Evolutionary conservation across 371 early-diverging fungal species (phyloP), one percentile per base, ranked within the genome.

Genomic region (Rhizopus arrhizus): DNA sequence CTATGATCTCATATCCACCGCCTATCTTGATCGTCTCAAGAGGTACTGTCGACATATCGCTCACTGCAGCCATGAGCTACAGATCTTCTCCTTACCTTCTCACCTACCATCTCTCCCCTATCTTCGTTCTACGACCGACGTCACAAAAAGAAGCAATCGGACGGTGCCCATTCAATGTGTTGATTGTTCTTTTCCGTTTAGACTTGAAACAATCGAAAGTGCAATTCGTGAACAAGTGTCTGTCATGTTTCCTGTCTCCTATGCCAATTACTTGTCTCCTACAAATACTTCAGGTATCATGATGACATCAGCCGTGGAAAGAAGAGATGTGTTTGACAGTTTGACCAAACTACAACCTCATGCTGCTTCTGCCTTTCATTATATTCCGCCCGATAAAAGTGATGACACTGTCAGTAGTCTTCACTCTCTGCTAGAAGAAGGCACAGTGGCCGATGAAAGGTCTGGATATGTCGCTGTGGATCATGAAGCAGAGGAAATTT

Each of bases 401-500:
- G 40, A 41, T 16, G 45, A 33, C 31, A 42, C 56, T 15, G 45
- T 52, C 3, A 61, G 61, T 40, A 58, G 54, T 7, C 51, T 61
- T 9, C 13, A n/a, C 2, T 43, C 43, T 43, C n/a, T 43, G 1
- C 22, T 22, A 29, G 32, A 56, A 29, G 64, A 56, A 13, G 45
- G 58, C 38, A 34, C 48, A 6, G 22, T 53, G 5, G 38, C 51
- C 22, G 49, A 57, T 4, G 64, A 47, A 50, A 66, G 60, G 32
- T 58, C 59, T 53, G 75, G 75, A 11, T 72, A 69, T 52, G 60
- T 75, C 2, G 75, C 75, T 31, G 58, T 75, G 16, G 77, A 76
- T 58, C 58, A 59, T 41, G 56, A 76, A 55, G 46, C 71, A 32
- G 58, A 73, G 47, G 73, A 76, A 28, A 71, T 73, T 28, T 33